A percentile compares a stretch with the other conserved stretches of the same genome.
Conservation (phyloP, 1,284 basidiomycete species). For the Microbotryum silenes-acaulis region DNA sequence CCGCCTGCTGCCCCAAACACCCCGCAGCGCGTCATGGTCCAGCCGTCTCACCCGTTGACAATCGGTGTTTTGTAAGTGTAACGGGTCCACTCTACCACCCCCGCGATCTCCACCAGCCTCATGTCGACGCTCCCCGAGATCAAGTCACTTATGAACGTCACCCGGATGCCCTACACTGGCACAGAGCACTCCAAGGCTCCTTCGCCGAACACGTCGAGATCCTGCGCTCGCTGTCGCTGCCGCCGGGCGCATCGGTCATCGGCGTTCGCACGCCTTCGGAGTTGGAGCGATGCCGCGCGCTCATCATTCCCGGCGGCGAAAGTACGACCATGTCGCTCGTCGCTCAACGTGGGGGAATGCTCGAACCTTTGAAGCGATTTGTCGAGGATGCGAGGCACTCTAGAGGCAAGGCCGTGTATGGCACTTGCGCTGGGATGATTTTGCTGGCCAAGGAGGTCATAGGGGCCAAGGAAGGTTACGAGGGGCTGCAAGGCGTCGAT, state of each 20-base stretch:
- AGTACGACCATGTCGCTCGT: constrained; percentile 88
- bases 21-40: not conserved
- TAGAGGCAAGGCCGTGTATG: constrained; percentile 71
- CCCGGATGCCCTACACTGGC: no score
- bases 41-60: not conserved
- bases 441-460: constrained; percentile 63
- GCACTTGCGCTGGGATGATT: constrained; percentile 95
- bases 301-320: constrained; percentile 86
- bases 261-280: constrained; percentile 71
- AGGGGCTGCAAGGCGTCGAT: constrained; percentile 73
- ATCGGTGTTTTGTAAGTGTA: constrained; percentile 25
- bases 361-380: constrained; percentile 71
- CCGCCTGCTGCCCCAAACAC: no score
- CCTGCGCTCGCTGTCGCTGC: constrained; percentile 50
- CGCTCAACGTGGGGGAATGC: constrained; percentile 65
- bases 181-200: constrained; percentile 79
- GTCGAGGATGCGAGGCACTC: constrained; percentile 39
- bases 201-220: constrained; percentile 79
- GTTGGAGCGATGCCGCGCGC: constrained; percentile 65
- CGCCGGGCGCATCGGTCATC: constrained; percentile 45
- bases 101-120: not conserved
- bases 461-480: constrained; percentile 74
- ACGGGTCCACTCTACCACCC: not conserved
- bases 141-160: not conserved
- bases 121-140: not conserved